Evolutionary conservation across 495 filamentous ascomycete species (phyloP).

Genomic region (Lophiostoma macrostomum): DNA sequence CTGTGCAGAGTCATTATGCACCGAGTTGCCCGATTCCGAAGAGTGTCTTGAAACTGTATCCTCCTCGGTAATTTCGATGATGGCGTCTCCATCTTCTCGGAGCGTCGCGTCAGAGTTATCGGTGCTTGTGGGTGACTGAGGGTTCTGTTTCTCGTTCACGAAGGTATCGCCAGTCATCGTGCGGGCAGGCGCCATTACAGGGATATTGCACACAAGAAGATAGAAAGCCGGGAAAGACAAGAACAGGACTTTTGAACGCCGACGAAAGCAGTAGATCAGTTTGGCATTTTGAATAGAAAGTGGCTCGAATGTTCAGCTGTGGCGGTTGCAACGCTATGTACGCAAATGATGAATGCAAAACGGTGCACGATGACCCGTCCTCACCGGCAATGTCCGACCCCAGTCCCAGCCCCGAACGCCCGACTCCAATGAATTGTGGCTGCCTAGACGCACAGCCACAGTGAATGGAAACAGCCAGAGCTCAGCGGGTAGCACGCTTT

Average conservation of each 20-base stretch:
- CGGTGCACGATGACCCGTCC: not conserved
- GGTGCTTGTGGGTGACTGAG: constrained; percentile 15
- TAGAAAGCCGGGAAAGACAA: not conserved
- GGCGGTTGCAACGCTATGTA: constrained; percentile 24
- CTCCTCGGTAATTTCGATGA: constrained; percentile 30
- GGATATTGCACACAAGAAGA: constrained; percentile 5
- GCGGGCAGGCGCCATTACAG: constrained; percentile 27
- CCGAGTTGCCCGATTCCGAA: constrained; percentile 6
- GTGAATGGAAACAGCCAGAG: not conserved
- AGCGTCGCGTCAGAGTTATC: constrained; percentile 19
- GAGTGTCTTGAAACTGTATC: constrained; percentile 8
- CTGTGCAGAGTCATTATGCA: constrained; percentile 17
- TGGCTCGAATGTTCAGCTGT: constrained; percentile 15
- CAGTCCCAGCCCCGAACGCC: constrained; percentile 2
- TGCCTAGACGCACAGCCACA: constrained; percentile 16
- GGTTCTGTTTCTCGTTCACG: constrained; percentile 17
- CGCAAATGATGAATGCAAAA: not conserved
- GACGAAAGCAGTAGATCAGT: not conserved
- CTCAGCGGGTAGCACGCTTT: not conserved
- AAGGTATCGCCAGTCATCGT: constrained; percentile 33
- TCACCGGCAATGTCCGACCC: constrained; percentile 2
- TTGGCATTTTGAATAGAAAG: constrained; percentile 12
- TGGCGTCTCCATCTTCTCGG: constrained; percentile 30
- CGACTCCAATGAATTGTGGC: constrained; percentile 7
- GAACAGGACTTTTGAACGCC: constrained; percentile 3